These are phyloP conservation scores for Pleurozium schreberi DNA, from an alignment of 225 moss, liverwort and hornwort species.

Conservation along the genomic window DNA sequence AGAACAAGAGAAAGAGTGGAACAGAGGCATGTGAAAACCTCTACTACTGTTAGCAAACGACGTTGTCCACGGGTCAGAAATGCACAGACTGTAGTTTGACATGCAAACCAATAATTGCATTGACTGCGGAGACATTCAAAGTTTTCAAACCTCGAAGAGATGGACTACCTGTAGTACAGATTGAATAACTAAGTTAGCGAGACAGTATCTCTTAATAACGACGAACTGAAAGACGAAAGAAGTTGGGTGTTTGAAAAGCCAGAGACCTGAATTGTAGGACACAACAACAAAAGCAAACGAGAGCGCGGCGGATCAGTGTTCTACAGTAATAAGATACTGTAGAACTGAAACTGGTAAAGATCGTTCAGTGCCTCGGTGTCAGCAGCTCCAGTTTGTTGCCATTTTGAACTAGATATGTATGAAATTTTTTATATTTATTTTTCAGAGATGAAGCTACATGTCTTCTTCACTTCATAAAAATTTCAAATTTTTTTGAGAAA, in stretches of 20 bases:
- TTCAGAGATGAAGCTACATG: no score
- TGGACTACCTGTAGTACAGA: background rate
- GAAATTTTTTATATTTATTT: no score
- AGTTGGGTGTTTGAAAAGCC: background rate
- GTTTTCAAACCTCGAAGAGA: background rate
- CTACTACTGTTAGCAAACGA: background rate
- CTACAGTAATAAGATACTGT: no score
- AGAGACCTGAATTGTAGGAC: background rate
- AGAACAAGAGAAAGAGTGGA: background rate
- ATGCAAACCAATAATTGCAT: background rate
- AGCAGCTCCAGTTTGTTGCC: no score
- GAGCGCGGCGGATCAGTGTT: no score
- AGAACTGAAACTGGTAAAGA: no score
- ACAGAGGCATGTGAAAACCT: background rate
- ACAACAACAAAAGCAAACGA: no score
- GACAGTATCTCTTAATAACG: background rate
- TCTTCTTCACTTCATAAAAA: no score
- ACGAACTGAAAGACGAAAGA: background rate
- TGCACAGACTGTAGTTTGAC: background rate
- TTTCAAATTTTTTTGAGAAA: no score
- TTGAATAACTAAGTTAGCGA: background rate
- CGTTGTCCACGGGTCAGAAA: no score
- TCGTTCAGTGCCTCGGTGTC: no score
- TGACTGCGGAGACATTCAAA: background rate
- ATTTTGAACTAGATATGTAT: no score